Conservation (phyloP, 2,329 filamentous ascomycete species). For the Parastagonospora avenae region DNA sequence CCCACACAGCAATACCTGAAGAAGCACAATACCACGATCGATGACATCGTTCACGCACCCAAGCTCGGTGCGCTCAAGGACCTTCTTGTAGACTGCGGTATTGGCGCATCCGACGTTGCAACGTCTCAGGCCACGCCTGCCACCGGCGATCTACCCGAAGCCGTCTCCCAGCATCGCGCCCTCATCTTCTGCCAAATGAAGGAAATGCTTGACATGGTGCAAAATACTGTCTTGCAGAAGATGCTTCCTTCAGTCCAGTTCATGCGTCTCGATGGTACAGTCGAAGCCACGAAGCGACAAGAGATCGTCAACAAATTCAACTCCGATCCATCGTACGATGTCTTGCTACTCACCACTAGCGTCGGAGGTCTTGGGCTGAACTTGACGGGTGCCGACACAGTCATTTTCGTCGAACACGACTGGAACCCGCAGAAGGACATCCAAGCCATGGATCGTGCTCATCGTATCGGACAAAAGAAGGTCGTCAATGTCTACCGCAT, state of each 20-base stretch:
- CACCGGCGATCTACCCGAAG: constrained; percentile 67
- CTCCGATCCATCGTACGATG: constrained; percentile 94
- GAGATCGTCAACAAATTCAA: constrained; percentile 99
- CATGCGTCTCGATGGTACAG: constrained; percentile 89
- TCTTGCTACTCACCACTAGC: constrained; percentile 88
- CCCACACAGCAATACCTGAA: constrained; percentile 81
- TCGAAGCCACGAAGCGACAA: constrained; percentile 91
- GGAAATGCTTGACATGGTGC: constrained; percentile 99
- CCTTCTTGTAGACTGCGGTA: constrained; percentile 96
- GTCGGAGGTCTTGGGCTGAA: constrained; percentile 95
- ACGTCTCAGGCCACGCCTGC: constrained; percentile 52
- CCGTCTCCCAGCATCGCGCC: constrained; percentile 93
- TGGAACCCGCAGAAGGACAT: constrained; percentile 99
- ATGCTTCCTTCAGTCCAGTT: constrained; percentile 92
- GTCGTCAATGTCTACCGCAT: constrained; percentile 98
- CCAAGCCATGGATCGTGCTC: constrained; percentile 97
- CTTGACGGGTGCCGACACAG: constrained; percentile 93
- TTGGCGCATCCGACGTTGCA: constrained; percentile 65
- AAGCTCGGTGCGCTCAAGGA: constrained; percentile 91
- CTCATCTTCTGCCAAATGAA: constrained; percentile 99
- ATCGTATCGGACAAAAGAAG: constrained; percentile 99
- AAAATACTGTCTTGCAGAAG: constrained; percentile 87
- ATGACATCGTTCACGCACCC: constrained; percentile 86
- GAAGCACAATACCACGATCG: constrained; percentile 78
- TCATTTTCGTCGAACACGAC: constrained; percentile 99